Conservation (phyloP, 345 rosid genomes). For the Corymbia maculata region DNA sequence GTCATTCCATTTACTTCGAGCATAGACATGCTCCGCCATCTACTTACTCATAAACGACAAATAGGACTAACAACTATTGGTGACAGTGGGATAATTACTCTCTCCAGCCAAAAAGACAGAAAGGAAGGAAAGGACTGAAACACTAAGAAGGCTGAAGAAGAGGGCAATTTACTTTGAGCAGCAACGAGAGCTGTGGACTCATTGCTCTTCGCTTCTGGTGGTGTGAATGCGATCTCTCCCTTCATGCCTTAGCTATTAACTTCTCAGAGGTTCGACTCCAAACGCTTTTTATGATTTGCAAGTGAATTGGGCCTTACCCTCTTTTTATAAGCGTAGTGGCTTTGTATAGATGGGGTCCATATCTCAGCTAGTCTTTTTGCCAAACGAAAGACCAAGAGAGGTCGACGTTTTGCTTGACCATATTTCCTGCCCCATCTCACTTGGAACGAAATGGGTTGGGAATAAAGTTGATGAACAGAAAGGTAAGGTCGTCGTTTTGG, state of each 20-base stretch:
- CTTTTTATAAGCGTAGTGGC: background rate
- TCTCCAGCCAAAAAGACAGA: background rate
- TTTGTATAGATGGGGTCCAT: background rate
- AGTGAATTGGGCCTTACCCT: background rate
- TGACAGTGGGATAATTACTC: background rate
- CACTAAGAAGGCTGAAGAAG: background rate
- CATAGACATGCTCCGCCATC: background rate
- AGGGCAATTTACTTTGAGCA: conserved; percentile 39
- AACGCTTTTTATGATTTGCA: background rate
- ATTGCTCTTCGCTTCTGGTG: background rate
- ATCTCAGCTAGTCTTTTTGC: background rate
- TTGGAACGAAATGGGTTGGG: background rate
- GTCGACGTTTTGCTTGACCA: background rate
- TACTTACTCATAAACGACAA: background rate
- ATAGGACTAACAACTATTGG: background rate
- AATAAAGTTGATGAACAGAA: background rate
- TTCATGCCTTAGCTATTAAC: background rate
- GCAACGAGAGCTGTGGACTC: conserved; percentile 25
- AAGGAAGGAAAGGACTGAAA: background rate
- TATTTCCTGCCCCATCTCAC: background rate
- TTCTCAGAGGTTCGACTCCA: background rate
- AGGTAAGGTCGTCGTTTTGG: background rate
- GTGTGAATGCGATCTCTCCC: background rate
- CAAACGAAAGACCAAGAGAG: background rate
- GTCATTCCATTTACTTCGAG: background rate